Percentiles rank a stretch among this genome's conserved stretches.
Evolutionary conservation across 192 early-diverging fungal genomes (phyloP).

Genomic region (Dispira simplex): DNA sequence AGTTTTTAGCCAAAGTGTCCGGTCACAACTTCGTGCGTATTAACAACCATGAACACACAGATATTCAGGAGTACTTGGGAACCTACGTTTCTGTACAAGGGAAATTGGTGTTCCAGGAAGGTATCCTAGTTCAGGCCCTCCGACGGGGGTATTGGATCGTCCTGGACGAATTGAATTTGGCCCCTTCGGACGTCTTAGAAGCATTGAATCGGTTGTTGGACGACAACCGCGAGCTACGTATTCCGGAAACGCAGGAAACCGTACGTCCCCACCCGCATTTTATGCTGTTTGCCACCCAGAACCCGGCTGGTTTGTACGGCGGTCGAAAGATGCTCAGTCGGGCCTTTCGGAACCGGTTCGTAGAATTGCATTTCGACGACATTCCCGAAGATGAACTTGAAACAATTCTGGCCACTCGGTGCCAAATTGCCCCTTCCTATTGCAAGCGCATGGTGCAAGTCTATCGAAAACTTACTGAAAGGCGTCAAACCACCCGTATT

Average conservation of each 20-base stretch:
- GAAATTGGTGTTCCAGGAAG: conserved; percentile 87
- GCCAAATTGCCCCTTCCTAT: conserved; percentile 76
- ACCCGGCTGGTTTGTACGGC: conserved; percentile 95
- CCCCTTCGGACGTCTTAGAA: conserved; percentile 95
- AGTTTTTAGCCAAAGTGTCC: conserved; percentile 77
- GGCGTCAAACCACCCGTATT: conserved; percentile 64
- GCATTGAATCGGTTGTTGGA: conserved; percentile 93
- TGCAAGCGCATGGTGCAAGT: conserved; percentile 70
- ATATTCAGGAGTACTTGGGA: conserved; percentile 95
- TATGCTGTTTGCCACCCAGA: conserved; percentile 98
- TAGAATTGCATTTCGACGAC: conserved; percentile 94
- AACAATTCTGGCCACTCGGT: conserved; percentile 72
- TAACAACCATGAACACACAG: conserved; percentile 99
- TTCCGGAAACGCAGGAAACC: conserved; percentile 90
- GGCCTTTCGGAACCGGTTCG: conserved; percentile 94
- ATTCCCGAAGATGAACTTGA: conserved; percentile 87
- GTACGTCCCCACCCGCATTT: conserved; percentile 90
- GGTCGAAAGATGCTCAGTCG: conserved; percentile 90
- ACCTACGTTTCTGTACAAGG: conserved; percentile 80
- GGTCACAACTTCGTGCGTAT: conserved; percentile 95
- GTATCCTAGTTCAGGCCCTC: conserved; percentile 84
- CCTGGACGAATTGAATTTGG: conserved; percentile 95
- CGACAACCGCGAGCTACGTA: conserved; percentile 92
- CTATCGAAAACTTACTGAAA: conserved; percentile 63
- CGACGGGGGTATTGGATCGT: conserved; percentile 96